A percentile compares a stretch with the other conserved stretches of the same genome.
phyloP scores from a whole-genome alignment of 495 filamentous ascomycete genomes.

The Hypoxylon lenormandii region DNA sequence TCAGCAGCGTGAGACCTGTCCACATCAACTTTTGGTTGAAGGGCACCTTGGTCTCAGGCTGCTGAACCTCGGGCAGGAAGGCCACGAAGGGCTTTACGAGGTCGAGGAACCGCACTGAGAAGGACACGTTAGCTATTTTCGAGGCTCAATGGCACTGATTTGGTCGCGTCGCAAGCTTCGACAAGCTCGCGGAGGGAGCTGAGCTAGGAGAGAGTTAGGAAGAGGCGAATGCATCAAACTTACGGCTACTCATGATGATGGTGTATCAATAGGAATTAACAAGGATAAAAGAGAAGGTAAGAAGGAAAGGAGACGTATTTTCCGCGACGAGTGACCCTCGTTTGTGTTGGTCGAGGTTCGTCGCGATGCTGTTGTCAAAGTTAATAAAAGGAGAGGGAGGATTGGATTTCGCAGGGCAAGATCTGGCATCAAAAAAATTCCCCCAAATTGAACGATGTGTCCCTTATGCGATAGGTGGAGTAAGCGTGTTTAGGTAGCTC shows the following conservation, averaged over 20 bases:
- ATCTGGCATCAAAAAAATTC: slow-evolving; percentile 65
- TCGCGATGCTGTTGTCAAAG: slow-evolving; percentile 51
- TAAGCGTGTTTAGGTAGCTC: slow-evolving; percentile 49
- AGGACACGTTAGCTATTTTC: slow-evolving; percentile 50
- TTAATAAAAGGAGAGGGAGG: slow-evolving; percentile 51
- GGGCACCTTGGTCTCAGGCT: slow-evolving; percentile 93
- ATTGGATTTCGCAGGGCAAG: slow-evolving; percentile 53
- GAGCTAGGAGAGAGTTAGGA: slow-evolving; percentile 48
- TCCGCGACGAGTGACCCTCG: slow-evolving; percentile 53
- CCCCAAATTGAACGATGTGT: slow-evolving; percentile 62
- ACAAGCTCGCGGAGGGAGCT: slow-evolving; percentile 34
- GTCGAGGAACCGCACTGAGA: slow-evolving; percentile 96
- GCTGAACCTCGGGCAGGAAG: slow-evolving; percentile 97
- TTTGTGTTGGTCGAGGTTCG: slow-evolving; percentile 42
- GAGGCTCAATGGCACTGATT: slow-evolving; percentile 46
- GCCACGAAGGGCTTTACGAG: slow-evolving; percentile 99
- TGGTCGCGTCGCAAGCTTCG: slow-evolving; percentile 55
- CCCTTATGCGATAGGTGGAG: slow-evolving; percentile 62
- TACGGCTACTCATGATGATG: slow-evolving; percentile 69
- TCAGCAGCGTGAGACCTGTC: slow-evolving; percentile 95
- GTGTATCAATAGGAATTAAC: slow-evolving; percentile 54
- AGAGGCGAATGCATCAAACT: slow-evolving; percentile 58
- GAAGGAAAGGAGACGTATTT: slow-evolving; percentile 55
- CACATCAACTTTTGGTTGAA: slow-evolving; percentile 99
- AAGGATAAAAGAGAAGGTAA: slow-evolving; percentile 52